Evolutionary conservation across 2,329 filamentous ascomycete genomes (phyloP), one percentile per base, ranked within the genome.

Genomic region (Graphiopsis chlorocephala): DNA sequence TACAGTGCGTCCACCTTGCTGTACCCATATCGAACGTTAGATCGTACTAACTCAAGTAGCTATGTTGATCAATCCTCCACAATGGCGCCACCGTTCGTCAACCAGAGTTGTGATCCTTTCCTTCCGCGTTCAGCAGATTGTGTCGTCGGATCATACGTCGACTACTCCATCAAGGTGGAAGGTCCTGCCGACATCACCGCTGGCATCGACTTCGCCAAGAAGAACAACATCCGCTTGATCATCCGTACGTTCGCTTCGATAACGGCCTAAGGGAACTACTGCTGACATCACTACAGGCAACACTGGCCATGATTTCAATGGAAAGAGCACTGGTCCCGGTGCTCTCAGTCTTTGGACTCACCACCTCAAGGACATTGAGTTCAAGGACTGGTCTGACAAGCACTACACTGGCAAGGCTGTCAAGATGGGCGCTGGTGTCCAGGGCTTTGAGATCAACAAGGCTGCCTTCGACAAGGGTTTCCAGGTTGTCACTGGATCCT

Each of bases 321-420:
- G 87, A 47, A 84, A 85, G 50, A 87, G 84, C 0, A 86, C 86
- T 0, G 88, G 88, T 14, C 83, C 82, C 26, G 87, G 87, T 1
- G 79, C 83, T 0, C 73, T 88, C 5, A 79, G 81, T 4, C 77
- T 88, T 59, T 88, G 86, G 81, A 87, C 81, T 5, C 85, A 87
- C 65, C 73, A 80, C 65, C 79, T 88, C 62, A 83, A 85, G 70
- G 75, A 79, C 28, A 79, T 81, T 65, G 60, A 73, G 1, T 82
- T 85, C 68, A 71, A 78, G 29, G 72, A 79, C 70, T 84, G 78
- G 56, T 73, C 74, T 7, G 72, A 77, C 28, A 15, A 68, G 1
- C 65, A 75, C 38, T 88, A 87, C 71, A 73, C 66, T 0, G 85
- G 85, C 10, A 76, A 76, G n/a, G 84, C 84, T 0, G 74, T 86